Percentiles rank a stretch among this genome's conserved stretches.
Conservation (phyloP, 345 rosid species). For the Salix suchowensis region DNA sequence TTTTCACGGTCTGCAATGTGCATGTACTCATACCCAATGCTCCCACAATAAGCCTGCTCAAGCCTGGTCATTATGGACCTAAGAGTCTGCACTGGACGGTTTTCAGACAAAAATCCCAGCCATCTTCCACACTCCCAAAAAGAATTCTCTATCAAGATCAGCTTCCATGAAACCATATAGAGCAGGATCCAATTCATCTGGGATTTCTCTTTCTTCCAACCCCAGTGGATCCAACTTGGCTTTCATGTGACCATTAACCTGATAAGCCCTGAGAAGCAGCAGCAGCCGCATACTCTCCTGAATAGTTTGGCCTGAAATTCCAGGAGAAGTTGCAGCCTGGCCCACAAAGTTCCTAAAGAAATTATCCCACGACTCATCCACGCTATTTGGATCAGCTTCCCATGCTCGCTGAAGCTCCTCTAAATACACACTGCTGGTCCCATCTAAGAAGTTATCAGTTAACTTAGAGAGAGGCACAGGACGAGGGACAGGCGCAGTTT, state of each 20-base stretch:
- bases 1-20: conserved; percentile 76
- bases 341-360: conserved; percentile 79
- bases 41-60: conserved; percentile 85
- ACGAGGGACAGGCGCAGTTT: conserved; percentile 66
- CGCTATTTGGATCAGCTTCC: conserved; percentile 71
- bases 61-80: conserved; percentile 67
- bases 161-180: conserved; percentile 65
- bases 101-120: conserved; percentile 78
- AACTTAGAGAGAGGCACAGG: conserved; percentile 75
- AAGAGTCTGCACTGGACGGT: conserved; percentile 77
- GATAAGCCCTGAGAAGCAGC: conserved; percentile 74
- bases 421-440: conserved; percentile 68
- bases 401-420: conserved; percentile 80
- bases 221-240: conserved; percentile 73
- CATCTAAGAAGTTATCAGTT: conserved; percentile 73
- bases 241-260: conserved; percentile 85
- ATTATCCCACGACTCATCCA: conserved; percentile 85
- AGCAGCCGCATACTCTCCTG: conserved; percentile 84
- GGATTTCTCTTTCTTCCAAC: conserved; percentile 61
- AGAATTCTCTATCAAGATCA: conserved; percentile 77
- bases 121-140: conserved; percentile 79
- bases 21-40: conserved; percentile 77
- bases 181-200: conserved; percentile 61
- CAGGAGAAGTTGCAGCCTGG: conserved; percentile 63
- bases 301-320: conserved; percentile 81